Base-by-base conservation (phyloP, 495 filamentous ascomycete genomes). In the Neurospora sp. region DNA sequence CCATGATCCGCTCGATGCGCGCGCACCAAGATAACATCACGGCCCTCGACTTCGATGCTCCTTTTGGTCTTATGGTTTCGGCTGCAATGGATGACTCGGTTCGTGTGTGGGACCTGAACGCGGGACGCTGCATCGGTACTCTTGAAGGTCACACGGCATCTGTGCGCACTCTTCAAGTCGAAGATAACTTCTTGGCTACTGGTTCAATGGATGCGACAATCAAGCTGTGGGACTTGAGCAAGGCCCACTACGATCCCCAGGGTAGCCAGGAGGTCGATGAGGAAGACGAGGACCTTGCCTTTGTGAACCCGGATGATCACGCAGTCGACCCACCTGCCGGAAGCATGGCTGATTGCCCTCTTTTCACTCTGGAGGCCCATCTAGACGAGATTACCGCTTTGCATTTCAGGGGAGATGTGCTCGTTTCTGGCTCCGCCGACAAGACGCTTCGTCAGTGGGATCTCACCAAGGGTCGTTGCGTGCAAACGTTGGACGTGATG, bases 381-480 rank as follows among this genome's bases (percentile, higher is more conserved):
- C 90, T 99, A 11, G 96, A 92, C 71, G 96, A 98, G 82, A 92
- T 99, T 77, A 98, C 96, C 4, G 96, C 96, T 27, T 86, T 99
- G 44, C 91, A 97, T 80, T 96, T 99, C 83, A 86, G 88, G 72
- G 92, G 91, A 37, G 88, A 98, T 77, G 95, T 93, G 0, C 87
- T 99, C 20, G 92, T 99, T 14, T 99, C 96, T 5, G 96, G 96
- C 16, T 98, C 96, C 5, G 91, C 96, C 8, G 96, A 99, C 82
- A 99, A 99, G 86, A 99, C 96, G 4, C 83, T 99, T 54, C 89
- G 96, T 66, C 96, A 99, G 82, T 99, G 96, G 96, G 96, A 99
- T 87, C 84, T 99, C 40, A 91, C 93, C 74, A 97, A 93, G 79
- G 96, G 96, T 9, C 91, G 96, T 70, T 98, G 96, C 81, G 93